Conservation (phyloP, 352 stramenopile species). For the Phytophthora gonapodyides region DNA sequence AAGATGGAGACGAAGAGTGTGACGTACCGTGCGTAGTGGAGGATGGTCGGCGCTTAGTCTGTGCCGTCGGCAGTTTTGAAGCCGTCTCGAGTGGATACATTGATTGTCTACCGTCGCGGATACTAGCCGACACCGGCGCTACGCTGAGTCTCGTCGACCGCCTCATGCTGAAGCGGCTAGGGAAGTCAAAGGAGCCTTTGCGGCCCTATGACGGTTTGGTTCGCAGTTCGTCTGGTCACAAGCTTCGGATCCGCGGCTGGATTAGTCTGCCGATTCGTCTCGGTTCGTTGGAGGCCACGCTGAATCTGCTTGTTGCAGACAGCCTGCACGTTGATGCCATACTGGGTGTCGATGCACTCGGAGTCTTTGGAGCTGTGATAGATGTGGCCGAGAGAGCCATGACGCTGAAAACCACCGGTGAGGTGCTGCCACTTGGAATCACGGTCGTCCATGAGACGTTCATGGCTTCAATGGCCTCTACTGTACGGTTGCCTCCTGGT, state of each 20-base stretch:
- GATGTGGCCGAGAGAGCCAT: constrained; percentile 5
- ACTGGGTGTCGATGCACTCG: background rate
- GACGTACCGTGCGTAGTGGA: too few relatives aligned
- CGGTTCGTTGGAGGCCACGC: background rate
- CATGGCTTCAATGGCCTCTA: background rate
- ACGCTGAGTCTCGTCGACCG: constrained; percentile 1
- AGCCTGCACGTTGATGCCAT: background rate
- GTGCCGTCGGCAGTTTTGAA: background rate
- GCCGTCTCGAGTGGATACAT: background rate
- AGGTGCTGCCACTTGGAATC: background rate
- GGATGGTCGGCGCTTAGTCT: too few relatives aligned
- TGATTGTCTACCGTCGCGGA: background rate
- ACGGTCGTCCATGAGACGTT: constrained; percentile 4
- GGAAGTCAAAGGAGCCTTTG: background rate
- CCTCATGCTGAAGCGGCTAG: background rate
- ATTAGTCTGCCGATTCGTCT: background rate
- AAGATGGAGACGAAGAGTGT: too few relatives aligned
- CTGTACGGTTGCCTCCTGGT: background rate
- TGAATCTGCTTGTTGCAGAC: background rate
- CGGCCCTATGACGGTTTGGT: background rate
- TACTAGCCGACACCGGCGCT: constrained; percentile 5
- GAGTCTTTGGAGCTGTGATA: background rate
- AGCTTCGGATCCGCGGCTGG: background rate
- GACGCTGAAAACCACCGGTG: background rate
- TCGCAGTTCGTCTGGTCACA: background rate